Percentiles rank a stretch among this genome's conserved stretches.
Evolutionary conservation across 2,329 filamentous ascomycete species (phyloP).

Genomic region (Trichophaea hybrida): DNA sequence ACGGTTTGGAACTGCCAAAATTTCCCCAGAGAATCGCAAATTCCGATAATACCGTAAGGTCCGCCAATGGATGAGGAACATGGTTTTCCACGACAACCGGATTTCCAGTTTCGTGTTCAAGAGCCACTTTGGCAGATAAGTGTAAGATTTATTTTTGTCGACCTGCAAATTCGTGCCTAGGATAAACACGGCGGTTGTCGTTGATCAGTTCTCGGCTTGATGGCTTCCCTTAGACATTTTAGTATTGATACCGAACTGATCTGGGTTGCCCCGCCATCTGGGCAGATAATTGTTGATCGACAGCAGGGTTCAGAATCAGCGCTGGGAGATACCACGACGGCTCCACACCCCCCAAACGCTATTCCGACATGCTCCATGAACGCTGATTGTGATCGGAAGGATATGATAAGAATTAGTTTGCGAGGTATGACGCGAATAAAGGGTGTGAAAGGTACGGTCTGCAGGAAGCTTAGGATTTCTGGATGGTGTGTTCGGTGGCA

Average conservation of each 20-base stretch:
- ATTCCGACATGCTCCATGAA: too few relatives aligned
- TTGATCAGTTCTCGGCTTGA: background rate
- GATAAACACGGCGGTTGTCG: background rate
- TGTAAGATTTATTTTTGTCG: too few relatives aligned
- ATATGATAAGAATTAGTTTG: background rate
- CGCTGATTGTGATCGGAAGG: too few relatives aligned
- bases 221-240: background rate
- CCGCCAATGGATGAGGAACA: background rate
- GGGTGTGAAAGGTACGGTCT: background rate
- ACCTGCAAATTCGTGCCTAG: too few relatives aligned
- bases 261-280: background rate
- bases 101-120: background rate
- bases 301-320: background rate
- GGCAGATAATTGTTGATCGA: background rate
- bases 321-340: background rate
- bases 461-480: too few relatives aligned
- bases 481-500: too few relatives aligned
- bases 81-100: background rate
- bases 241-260: background rate
- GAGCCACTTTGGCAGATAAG: background rate
- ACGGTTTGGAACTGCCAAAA: conserved; percentile 10
- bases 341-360: too few relatives aligned
- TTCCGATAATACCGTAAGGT: conserved; percentile 13
- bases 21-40: conserved; percentile 7
- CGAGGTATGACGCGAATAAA: background rate